Evolutionary conservation across 1,284 basidiomycete species (phyloP), one percentile per base, ranked within the genome.

Genomic region (Phlebopus sp.): DNA sequence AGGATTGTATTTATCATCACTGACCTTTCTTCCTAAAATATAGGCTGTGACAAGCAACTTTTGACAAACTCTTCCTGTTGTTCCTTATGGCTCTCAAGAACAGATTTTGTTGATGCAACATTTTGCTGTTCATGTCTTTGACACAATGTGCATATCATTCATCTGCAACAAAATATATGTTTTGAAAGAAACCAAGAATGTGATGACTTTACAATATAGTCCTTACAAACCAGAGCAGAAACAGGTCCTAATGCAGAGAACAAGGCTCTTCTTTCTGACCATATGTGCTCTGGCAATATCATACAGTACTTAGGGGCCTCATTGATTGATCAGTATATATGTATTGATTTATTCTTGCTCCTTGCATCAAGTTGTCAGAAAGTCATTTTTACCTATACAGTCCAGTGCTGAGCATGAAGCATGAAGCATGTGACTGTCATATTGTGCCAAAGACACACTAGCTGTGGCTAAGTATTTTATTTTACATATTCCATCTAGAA

Each of bases 171-270:
- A 18, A 76, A n/a, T n/a, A 77, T 45, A 75, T 75, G 69, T 0
- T 55, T 77, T 7, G 57, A 64, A 1, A 39, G 51, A 2, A 54
- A 60, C 43, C 47, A 53, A 5, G 57, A 61, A 5, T 59, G 51
- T 9, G 30, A 49, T 37, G n/a, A 51, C 0, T 77, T 72, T 64
- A 61, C 73, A 5, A n/a, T 62, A 5, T 75, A 71, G 64, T 59
- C 77, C 0, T 49, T 74, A 0, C 62, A 75, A 5, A 55, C 78
- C 43, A 75, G 74, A 0, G 55, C 67, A 59, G 75, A 72, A 0
- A 18, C 7, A 23, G 37, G 44, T 14, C 4, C n/a, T n/a, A n/a
- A n/a, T n/a, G n/a, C n/a, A n/a, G n/a, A n/a, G n/a, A n/a, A n/a
- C n/a, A n/a, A n/a, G 1, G 35, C 73, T 14, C 2, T 34, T 0